These are phyloP conservation scores for Trichoderma sp. DNA, from an alignment of 2,329 filamentous ascomycete genomes.

Conservation along the genomic window DNA sequence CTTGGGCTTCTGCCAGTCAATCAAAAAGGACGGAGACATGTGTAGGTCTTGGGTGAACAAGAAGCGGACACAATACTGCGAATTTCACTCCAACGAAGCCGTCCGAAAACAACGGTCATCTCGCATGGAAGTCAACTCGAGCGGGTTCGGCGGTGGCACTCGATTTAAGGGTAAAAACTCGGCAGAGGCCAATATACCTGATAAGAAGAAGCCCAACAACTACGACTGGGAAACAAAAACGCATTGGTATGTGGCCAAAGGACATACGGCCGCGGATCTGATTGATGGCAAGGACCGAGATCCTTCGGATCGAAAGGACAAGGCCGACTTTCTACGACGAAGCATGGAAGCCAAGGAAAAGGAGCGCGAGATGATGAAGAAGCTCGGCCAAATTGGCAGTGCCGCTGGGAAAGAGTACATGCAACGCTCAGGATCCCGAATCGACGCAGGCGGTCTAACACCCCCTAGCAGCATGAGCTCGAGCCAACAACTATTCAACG, in stretches of 20 bases:
- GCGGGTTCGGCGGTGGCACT: constrained; percentile 45
- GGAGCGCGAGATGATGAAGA: constrained; percentile 68
- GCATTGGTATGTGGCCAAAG: constrained; percentile 51
- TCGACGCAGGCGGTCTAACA: background rate
- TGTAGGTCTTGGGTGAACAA: constrained; percentile 86
- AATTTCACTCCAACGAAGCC: constrained; percentile 84
- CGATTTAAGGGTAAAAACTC: constrained; percentile 30
- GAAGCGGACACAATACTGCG: constrained; percentile 84
- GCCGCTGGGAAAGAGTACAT: constrained; percentile 72
- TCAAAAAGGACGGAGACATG: constrained; percentile 77
- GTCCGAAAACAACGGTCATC: constrained; percentile 63
- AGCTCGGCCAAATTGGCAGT: constrained; percentile 60
- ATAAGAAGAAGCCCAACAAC: constrained; percentile 31
- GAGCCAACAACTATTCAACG: constrained; percentile 1
- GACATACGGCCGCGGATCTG: constrained; percentile 55
- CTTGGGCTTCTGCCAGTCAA: constrained; percentile 80
- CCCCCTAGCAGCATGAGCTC: constrained; percentile 18
- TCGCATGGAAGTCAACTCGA: constrained; percentile 76
- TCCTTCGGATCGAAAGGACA: constrained; percentile 56
- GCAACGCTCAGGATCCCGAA: constrained; percentile 37
- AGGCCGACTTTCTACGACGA: constrained; percentile 63
- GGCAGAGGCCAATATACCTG: constrained; percentile 20
- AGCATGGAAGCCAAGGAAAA: constrained; percentile 65
- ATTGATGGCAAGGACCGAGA: constrained; percentile 62
- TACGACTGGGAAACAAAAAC: constrained; percentile 59